Base-by-base conservation (phyloP, 2,329 filamentous ascomycete genomes). In the Botryotinia globosa region DNA sequence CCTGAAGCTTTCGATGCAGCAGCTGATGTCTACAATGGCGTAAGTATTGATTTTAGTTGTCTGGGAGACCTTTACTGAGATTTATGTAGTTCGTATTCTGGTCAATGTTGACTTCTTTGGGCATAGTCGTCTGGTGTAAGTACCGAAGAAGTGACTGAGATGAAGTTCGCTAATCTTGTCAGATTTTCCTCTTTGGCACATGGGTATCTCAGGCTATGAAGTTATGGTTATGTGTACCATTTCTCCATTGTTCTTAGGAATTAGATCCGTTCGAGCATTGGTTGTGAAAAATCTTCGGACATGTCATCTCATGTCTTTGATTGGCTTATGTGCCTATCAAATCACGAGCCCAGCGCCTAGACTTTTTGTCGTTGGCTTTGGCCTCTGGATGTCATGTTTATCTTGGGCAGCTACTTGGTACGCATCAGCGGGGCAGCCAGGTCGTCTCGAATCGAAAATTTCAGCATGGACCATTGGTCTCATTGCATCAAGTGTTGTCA, bases 151-250 rank as follows among this genome's bases (percentile, higher is more conserved):
- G 48, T 48, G 39, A 48, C 61, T 44, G 54, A 48, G 61, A 61
- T 34, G 32, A 29, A 54, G 48, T n/a, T 42, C 44, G 74, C 72
- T 77, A 70, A 77, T 62, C 63, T 61, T 59, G 25, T 51, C 75
- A 94, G 92, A 97, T 82, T 99, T 99, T 81, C 96, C 96, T 22
- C 88, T 99, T 18, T 99, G 96, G 96, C 90, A 98, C 81, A 99
- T 99, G 96, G 96, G 96, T 42, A 97, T 99, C 74, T 98, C 95
- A 6, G 96, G 96, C 75, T 99, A 96, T 80, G 96, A 99, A 83
- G 91, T 90, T 61, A 86, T 97, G 76, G 91, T 99, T 79, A 91
- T 98, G 89, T 89, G 88, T 67, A 95, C 93, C 5, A 82, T 95
- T 69, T 92, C 94, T 7, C 96, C 96, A 0, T 85, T 94, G 56